Base-by-base conservation (phyloP, 2,329 filamentous ascomycete species). In the Elsinoe perseae region DNA sequence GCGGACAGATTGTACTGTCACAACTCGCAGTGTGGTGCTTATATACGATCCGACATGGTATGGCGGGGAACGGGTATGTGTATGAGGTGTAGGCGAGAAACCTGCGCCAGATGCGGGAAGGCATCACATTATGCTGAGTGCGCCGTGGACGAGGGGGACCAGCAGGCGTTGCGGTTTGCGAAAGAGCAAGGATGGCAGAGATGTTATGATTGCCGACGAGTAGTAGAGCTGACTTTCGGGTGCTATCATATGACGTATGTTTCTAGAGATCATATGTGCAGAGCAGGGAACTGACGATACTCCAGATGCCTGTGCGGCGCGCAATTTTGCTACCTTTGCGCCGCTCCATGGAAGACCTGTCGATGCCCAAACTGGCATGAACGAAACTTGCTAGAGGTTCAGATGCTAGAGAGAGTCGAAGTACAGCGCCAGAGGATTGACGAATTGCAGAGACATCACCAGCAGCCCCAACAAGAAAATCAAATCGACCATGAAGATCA, bases 241-340 rank as follows among this genome's bases (percentile, higher is more conserved):
- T 83, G 81, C 58, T 70, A 78, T 52, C 80, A 83, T 53, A 83
- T 83, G 2, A 79, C 59, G 80, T 83, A 61, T 63, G 77, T 75
- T 28, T 28, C 23, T 18, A 4, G 38, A 18, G 40, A 23, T 20
- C 3, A 23, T 20, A 20, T 23, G 12, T 23, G 4, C 2, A 23
- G 16, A 44, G 18, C 40, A 16, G 16, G 16, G 40, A n/a, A 43
- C 44, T 50, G 25, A 50, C 18, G 40, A 23, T 10, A 18, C 25
- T 2, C 6, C 10, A 50, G 44, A 32, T 50, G 44, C 16, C 4
- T 16, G 4, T 50, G 44, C 44, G 16, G 28, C 2, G 14, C 44
- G 38, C 38, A 43, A 20, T 43, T 43, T 18, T 43, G 38, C 38
- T 43, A 43, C 16, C 10, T 3, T 20, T 43, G 38, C n/a, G 38